phyloP scores from a whole-genome alignment of 129 eudicot species.

The Dittrichia graveolens region DNA sequence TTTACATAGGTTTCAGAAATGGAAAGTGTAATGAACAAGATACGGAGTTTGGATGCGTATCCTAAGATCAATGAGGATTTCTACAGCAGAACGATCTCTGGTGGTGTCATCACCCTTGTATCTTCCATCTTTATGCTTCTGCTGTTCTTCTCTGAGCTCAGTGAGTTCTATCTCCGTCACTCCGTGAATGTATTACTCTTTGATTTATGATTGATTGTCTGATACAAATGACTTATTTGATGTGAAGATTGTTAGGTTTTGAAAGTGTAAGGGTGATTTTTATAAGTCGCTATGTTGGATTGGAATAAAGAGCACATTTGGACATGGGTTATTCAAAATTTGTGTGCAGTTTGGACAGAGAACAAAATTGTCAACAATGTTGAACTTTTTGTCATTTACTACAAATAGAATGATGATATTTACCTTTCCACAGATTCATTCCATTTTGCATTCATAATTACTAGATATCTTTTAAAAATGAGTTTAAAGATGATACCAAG shows the following conservation, averaged over 20 bases:
- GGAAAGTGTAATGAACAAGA: conserved; percentile 61
- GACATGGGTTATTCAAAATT: conserved; percentile 5
- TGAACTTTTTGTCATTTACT: conserved; percentile 22
- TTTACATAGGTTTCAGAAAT: conserved; percentile 27
- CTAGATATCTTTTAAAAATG: not conserved
- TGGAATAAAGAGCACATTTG: conserved; percentile 7
- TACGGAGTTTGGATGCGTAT: conserved; percentile 73
- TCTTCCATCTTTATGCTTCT: conserved; percentile 79
- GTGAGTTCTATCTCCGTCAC: conserved; percentile 42
- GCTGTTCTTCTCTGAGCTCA: conserved; percentile 82
- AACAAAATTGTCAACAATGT: conserved; percentile 31
- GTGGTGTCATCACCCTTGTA: conserved; percentile 71
- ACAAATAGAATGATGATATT: not conserved
- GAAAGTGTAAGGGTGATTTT: not conserved
- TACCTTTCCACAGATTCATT: not conserved
- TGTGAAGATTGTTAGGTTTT: conserved; percentile 20
- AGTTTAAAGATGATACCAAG: not conserved
- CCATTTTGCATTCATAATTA: conserved; percentile 3
- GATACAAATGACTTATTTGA: conserved; percentile 1
- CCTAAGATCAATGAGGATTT: conserved; percentile 92
- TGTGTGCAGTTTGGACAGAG: conserved; percentile 18
- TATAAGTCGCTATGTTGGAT: not conserved
- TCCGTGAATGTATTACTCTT: not conserved
- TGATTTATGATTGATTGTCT: conserved; percentile 8
- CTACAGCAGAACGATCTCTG: conserved; percentile 84